A percentile compares a stretch with the other conserved stretches of the same genome.
Evolutionary conservation across 2,329 filamentous ascomycete genomes (phyloP).

Genomic region (Akanthomyces muscarius): DNA sequence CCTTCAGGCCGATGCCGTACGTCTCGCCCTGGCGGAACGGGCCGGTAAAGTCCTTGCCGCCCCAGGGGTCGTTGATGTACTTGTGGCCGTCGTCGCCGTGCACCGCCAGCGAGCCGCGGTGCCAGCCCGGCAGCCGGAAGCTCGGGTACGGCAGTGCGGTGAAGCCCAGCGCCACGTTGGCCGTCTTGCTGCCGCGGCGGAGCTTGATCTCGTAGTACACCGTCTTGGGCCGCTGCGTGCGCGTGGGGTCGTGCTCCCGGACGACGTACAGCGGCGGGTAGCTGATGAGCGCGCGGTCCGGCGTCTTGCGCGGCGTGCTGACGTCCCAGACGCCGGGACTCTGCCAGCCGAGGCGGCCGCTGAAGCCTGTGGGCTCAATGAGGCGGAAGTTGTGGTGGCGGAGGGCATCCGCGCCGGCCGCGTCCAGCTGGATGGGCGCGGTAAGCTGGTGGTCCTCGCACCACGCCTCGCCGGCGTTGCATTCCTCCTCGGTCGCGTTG

Average conservation of each 20-base stretch:
- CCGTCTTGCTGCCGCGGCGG: slow-evolving; percentile 40
- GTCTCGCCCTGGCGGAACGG: slow-evolving; percentile 63
- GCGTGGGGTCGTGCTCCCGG: slow-evolving; percentile 53
- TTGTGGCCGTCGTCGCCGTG: slow-evolving; percentile 75
- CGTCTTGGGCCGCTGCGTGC: slow-evolving; percentile 40
- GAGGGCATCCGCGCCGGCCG: slow-evolving; percentile 44
- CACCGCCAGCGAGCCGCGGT: slow-evolving; percentile 69
- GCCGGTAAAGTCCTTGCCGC: slow-evolving; percentile 64
- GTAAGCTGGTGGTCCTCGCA: slow-evolving; percentile 57
- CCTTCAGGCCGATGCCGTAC: slow-evolving; percentile 68
- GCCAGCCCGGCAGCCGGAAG: slow-evolving; percentile 78
- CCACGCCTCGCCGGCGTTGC: slow-evolving; percentile 63
- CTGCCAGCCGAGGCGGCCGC: slow-evolving; percentile 42
- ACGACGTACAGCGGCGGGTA: slow-evolving; percentile 67
- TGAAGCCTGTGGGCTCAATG: slow-evolving; percentile 46
- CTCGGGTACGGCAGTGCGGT: slow-evolving; percentile 70
- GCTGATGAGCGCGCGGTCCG: slow-evolving; percentile 62
- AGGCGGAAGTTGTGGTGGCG: slow-evolving; percentile 50
- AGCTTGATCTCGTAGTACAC: slow-evolving; percentile 72
- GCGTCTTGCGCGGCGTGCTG: slow-evolving; percentile 38
- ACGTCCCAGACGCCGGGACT: slow-evolving; percentile 51
- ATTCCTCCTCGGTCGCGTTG: slow-evolving; percentile 64
- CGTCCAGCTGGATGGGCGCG: slow-evolving; percentile 47
- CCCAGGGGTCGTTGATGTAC: slow-evolving; percentile 72
- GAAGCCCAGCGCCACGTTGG: slow-evolving; percentile 63